Base-by-base conservation (phyloP, 257 asterid genomes). In the Nicotiana obtusifolia region DNA sequence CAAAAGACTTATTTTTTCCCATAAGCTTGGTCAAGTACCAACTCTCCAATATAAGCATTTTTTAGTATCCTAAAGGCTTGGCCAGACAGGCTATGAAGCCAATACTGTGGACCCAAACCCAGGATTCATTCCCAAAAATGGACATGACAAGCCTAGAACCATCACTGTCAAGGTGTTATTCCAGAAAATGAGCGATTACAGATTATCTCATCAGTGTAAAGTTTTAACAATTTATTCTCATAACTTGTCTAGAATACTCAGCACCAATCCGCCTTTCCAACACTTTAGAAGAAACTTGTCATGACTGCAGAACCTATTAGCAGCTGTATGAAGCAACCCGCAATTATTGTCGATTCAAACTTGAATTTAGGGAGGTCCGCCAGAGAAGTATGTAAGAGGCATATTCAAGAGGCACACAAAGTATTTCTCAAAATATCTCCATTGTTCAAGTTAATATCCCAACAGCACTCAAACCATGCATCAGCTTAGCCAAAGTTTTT, bases 391-490 rank as follows among this genome's bases (percentile, higher is more conserved):
- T 10, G 7, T 75, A 15, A 22, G 10, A 49, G 62, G 49, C 62
- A 41, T 69, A 13, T 35, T 68, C 59, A 44, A 44, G 44, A 75
- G 24, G 79, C 79, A 26, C 20, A 24, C 44, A n/a, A 49, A 75
- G 62, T 24, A 75, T 75, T 71, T 26, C 79, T 71, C 62, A 75
- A 75, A 41, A 75, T 49, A 49, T 75, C 62, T 75, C 17, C 44
- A 75, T 24, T 71, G 20, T 26, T 71, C 78, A 44, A 24, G 59
- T 22, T 49, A 75, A 75, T 15, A 47, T 47, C 41, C 41, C 62
- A 75, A 49, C 62, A 75, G 24, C 17, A 47, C 24, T 75, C 62
- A 49, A 75, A 75, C 20, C 44, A 24, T 24, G 79, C 62, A 75
- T 75, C 44, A 24, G 79, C 41, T 75, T 75, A 49, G 52, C 44